A percentile compares a stretch with the other conserved stretches of the same genome.
Evolutionary conservation across 2,329 filamentous ascomycete genomes (phyloP).

Genomic region (Ceratocystis variospora): DNA sequence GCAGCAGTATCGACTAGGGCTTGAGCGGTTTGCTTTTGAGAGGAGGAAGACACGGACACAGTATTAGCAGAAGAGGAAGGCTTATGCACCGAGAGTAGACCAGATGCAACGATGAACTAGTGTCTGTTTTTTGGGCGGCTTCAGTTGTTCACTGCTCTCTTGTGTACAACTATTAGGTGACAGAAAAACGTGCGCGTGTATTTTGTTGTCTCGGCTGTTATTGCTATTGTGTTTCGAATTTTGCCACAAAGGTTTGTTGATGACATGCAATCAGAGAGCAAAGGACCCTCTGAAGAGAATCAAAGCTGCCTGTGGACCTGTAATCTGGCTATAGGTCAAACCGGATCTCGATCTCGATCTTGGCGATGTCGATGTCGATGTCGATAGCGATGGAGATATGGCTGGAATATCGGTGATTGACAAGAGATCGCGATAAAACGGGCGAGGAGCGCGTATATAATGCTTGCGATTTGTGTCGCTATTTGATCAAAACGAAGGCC

Average conservation of each 20-base stretch:
- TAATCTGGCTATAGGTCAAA: neutral
- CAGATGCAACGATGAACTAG: neutral
- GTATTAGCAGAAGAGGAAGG: neutral
- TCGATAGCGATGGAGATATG: neutral
- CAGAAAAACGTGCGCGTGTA: neutral
- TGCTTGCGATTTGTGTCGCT: neutral
- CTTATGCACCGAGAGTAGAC: neutral
- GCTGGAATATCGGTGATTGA: neutral
- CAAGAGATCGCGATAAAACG: neutral
- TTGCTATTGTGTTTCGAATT: slow-evolving; percentile 3
- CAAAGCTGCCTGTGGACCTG: neutral
- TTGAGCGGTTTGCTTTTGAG: neutral
- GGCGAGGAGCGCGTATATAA: neutral
- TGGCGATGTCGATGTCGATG: neutral
- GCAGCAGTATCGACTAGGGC: neutral
- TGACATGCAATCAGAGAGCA: neutral
- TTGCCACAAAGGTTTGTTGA: neutral
- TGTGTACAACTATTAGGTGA: neutral
- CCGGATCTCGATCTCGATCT: neutral
- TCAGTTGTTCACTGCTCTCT: neutral
- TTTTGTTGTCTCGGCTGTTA: slow-evolving; percentile 5
- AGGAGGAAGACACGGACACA: neutral
- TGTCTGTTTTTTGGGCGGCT: neutral
- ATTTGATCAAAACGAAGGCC: neutral
- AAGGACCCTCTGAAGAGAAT: neutral